These are phyloP conservation scores for Solanum medicagineum DNA, from an alignment of 257 asterid genomes.

Conservation along the genomic window DNA sequence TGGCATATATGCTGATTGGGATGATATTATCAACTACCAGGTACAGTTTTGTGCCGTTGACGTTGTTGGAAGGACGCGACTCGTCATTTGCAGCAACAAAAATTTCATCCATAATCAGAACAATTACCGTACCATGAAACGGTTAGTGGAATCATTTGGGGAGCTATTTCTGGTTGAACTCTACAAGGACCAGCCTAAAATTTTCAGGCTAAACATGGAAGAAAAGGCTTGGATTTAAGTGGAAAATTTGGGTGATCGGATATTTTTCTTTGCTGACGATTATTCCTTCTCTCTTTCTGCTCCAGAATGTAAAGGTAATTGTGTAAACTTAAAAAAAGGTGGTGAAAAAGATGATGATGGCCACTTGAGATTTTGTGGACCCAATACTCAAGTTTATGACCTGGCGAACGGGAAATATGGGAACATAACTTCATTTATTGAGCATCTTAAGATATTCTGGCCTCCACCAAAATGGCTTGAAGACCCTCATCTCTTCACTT, in stretches of 20 bases:
- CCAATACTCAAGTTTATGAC: neutral
- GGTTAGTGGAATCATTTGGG: neutral
- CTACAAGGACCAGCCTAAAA: neutral
- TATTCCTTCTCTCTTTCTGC: neutral
- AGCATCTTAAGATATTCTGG: neutral
- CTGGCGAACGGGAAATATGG: neutral
- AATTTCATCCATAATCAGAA: too few species aligned
- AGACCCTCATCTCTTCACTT: neutral
- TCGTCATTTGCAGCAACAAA: neutral
- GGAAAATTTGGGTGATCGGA: neutral
- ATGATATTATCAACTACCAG: neutral
- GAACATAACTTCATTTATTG: neutral
- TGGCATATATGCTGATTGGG: neutral
- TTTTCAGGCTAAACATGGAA: neutral
- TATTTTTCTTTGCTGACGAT: neutral
- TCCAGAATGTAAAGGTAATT: neutral
- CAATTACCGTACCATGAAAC: neutral
- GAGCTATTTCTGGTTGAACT: neutral
- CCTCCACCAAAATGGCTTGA: neutral
- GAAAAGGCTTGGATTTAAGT: neutral
- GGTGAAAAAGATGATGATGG: neutral
- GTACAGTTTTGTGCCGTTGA: neutral
- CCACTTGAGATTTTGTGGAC: neutral
- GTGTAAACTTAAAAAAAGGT: neutral
- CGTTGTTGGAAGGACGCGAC: neutral